phyloP scores from a whole-genome alignment of 495 filamentous ascomycete species.

The Pseudevernia furfuracea region DNA sequence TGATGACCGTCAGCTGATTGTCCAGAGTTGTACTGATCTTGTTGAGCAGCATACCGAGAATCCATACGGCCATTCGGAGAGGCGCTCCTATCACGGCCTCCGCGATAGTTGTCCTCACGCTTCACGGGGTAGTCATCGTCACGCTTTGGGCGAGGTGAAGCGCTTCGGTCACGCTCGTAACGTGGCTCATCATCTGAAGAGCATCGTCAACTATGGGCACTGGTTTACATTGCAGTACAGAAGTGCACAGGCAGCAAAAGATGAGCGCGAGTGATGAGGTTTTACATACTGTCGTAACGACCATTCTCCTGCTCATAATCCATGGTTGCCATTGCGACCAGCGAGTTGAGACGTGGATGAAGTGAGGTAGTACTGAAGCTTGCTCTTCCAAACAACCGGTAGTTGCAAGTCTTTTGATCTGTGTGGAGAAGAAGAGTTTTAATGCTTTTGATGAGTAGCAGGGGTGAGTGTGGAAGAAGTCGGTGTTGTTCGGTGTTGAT shows the following conservation, averaged over 20 bases:
- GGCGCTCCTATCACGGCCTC: constrained; percentile 67
- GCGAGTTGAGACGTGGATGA: constrained; percentile 8
- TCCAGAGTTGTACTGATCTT: constrained; percentile 11
- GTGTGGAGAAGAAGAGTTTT: background rate
- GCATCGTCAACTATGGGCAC: constrained; percentile 13
- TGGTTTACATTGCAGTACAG: background rate
- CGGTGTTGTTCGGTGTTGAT: constrained; percentile 14
- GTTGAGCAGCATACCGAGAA: constrained; percentile 54
- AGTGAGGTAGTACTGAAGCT: background rate
- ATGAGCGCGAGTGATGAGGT: constrained; percentile 17
- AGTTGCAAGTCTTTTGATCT: background rate
- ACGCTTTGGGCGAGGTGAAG: constrained; percentile 76
- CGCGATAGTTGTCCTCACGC: constrained; percentile 49
- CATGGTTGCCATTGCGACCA: constrained; percentile 45
- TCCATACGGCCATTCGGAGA: constrained; percentile 62
- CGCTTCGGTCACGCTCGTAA: constrained; percentile 83
- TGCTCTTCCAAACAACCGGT: background rate
- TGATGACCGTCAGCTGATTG: constrained; percentile 22
- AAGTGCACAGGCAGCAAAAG: constrained; percentile 1
- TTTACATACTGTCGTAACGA: constrained; percentile 71
- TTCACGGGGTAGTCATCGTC: constrained; percentile 32
- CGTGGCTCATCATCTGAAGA: constrained; percentile 61
- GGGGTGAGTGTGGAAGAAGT: background rate
- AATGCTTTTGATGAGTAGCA: background rate
- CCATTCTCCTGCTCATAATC: constrained; percentile 84